Base-by-base conservation (phyloP, 306 rosid genomes). In the Cucurbita ficifolia region DNA sequence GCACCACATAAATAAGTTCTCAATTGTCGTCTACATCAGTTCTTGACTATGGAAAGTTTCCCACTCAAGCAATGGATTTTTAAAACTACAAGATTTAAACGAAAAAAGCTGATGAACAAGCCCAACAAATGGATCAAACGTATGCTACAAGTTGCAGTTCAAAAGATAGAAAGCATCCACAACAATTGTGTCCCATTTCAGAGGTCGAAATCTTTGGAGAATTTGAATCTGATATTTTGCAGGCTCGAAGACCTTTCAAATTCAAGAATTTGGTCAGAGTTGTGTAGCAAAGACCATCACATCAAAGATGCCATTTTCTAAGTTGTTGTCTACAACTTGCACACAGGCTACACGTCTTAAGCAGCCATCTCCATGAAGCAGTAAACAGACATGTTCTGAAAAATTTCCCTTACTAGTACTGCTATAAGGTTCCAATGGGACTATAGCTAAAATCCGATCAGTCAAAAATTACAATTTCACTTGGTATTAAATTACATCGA, bases 391-490 rank as follows among this genome's bases (percentile, higher is more conserved):
- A 21, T 55, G 9, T 18, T 55, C 60, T 55, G 60, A 50, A 50
- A 50, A 50, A 0, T 50, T 50, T 16, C 7, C 19, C 18, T 14
- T 3, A 50, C 0, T 50, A 16, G 19, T 12, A 49, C n/a, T 49
- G 53, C 7, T 49, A 29, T 29, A 29, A 18, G 59, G 59, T 54
- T 21, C 60, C 36, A 19, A 56, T 24, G 17, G 62, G 38, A 6
- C 29, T 29, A 29, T 61, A 61, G 68, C 68, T 61, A 36, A 9
- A 39, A 10, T 10, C 50, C 16, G 1, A 63, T 38, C 11, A 67
- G 73, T 69, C 57, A 69, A 49, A 69, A 69, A 49, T 69, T 69
- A 69, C 43, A 68, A 19, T 17, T 69, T 2, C 74, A 49, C 6
- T 48, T 46, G 58, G 74, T 8, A 48, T 48, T 49, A 69, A 69